Evolutionary conservation across 2,329 filamentous ascomycete genomes (phyloP).

Genomic region (Penicillium griseofulvum): DNA sequence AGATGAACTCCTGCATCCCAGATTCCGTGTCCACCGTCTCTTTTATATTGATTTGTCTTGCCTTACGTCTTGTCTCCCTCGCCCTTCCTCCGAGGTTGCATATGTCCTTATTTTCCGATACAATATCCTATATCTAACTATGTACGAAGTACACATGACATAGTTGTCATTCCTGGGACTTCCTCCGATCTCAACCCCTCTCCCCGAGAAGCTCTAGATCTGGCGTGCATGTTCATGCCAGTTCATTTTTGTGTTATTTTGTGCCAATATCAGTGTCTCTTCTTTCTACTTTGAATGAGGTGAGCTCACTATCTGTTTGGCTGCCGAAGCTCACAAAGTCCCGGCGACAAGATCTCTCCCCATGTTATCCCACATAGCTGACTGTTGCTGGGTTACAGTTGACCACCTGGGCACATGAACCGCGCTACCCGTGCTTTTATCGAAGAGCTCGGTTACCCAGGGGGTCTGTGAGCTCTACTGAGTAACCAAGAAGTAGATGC

Average conservation of each 20-base stretch:
- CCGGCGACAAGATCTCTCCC: neutral
- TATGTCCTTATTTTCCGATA: constrained; percentile 5
- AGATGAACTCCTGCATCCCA: constrained; percentile 8
- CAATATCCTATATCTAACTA: constrained; percentile 1
- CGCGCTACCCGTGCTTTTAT: neutral
- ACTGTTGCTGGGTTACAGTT: constrained; percentile 23
- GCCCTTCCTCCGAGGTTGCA: constrained; percentile 3
- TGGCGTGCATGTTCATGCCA: neutral
- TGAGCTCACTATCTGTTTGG: neutral
- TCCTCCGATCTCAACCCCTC: constrained; percentile 7
- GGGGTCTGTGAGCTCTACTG: constrained; percentile 6
- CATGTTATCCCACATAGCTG: constrained; percentile 22
- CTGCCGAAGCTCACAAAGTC: neutral
- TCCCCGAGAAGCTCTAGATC: constrained; percentile 3
- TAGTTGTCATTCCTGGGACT: constrained; percentile 19
- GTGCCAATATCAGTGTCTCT: neutral
- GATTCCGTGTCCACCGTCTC: neutral
- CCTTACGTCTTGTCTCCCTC: neutral
- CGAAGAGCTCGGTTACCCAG: constrained; percentile 1
- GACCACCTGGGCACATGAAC: constrained; percentile 7
- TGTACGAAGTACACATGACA: constrained; percentile 15
- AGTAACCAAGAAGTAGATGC: constrained; percentile 3
- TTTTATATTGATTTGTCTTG: constrained; percentile 13
- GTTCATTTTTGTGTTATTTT: neutral
- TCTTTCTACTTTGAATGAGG: neutral